phyloP scores from a whole-genome alignment of 768 basidiomycete genomes.

The Omphalotus guepiniiformis region DNA sequence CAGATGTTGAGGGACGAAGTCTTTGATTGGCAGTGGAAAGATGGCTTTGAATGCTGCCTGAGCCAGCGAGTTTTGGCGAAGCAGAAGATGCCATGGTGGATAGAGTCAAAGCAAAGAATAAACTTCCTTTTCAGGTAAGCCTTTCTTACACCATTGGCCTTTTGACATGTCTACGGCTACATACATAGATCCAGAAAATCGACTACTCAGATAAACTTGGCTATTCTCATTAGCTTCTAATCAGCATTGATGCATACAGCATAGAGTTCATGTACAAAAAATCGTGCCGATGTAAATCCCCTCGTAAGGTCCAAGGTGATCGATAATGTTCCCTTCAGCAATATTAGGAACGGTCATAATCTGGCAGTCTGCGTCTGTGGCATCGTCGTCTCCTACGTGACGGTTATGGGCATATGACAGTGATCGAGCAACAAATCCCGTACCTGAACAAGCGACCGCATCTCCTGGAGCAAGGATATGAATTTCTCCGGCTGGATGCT shows the following conservation, averaged over 20 bases:
- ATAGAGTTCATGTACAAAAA: conserved; percentile 18
- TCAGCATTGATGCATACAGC: background rate
- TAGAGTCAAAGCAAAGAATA: conserved; percentile 6
- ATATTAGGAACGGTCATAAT: conserved; percentile 52
- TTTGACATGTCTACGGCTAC: no score
- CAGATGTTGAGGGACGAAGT: conserved; percentile 25
- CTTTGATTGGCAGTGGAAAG: conserved; percentile 33
- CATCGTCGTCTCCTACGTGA: conserved; percentile 39
- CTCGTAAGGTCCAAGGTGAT: conserved; percentile 56
- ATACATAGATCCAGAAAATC: background rate
- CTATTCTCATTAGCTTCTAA: conserved; percentile 1
- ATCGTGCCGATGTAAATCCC: conserved; percentile 54
- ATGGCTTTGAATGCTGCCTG: conserved; percentile 42
- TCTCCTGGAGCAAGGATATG: conserved; percentile 40
- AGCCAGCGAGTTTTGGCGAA: conserved; percentile 19
- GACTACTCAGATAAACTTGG: background rate
- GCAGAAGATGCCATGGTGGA: conserved; percentile 20
- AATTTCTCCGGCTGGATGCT: conserved; percentile 49
- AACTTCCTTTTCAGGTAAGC: no score
- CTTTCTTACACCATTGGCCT: no score
- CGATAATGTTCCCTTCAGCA: conserved; percentile 39
- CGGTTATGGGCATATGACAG: conserved; percentile 26
- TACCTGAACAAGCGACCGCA: conserved; percentile 36
- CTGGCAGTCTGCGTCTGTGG: conserved; percentile 48
- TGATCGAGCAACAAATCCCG: background rate